Evolutionary conservation across 768 basidiomycete species (phyloP).

Genomic region (Mycena kentingensis): DNA sequence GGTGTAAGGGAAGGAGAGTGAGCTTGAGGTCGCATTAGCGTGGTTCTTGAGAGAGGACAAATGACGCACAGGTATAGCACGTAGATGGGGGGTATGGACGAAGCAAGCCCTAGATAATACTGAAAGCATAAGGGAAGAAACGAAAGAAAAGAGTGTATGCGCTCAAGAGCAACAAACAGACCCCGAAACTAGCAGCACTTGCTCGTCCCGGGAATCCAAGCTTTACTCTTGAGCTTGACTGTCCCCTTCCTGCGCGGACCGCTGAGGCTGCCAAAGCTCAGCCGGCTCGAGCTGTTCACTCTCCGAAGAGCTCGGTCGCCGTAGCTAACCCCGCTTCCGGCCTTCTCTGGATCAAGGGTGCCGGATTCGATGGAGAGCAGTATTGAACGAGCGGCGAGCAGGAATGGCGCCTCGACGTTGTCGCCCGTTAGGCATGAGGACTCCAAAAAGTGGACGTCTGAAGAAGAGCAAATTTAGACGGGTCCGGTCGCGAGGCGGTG

Average conservation of each 20-base stretch:
- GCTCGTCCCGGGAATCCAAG: slow-evolving; percentile 58
- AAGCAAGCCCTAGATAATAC: slow-evolving; percentile 22
- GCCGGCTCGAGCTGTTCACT: slow-evolving; percentile 86
- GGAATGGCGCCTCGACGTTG: slow-evolving; percentile 93
- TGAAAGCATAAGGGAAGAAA: slow-evolving; percentile 9
- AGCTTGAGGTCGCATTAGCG: slow-evolving; percentile 17
- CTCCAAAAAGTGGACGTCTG: slow-evolving; percentile 93
- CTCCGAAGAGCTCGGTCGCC: slow-evolving; percentile 91
- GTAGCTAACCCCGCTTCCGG: slow-evolving; percentile 94
- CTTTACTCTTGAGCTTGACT: slow-evolving; percentile 61
- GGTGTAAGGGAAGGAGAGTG: slow-evolving; percentile 18
- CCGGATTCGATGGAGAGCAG: slow-evolving; percentile 91
- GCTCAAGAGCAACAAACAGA: slow-evolving; percentile 8
- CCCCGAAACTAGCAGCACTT: slow-evolving; percentile 60
- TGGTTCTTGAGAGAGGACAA: slow-evolving; percentile 26
- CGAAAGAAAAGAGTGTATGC: slow-evolving; percentile 4
- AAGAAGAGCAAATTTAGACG: slow-evolving; percentile 13
- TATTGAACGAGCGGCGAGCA: slow-evolving; percentile 83
- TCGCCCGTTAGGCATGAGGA: slow-evolving; percentile 90
- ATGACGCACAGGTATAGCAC: slow-evolving; percentile 37
- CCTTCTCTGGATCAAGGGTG: slow-evolving; percentile 87
- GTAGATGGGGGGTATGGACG: slow-evolving; percentile 31
- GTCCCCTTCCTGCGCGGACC: slow-evolving; percentile 61
- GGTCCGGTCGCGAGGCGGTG: too few relatives aligned
- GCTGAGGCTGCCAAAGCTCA: slow-evolving; percentile 84